phyloP scores from a whole-genome alignment of 164 flowering plant genomes.

The Chimonanthus praecox region DNA sequence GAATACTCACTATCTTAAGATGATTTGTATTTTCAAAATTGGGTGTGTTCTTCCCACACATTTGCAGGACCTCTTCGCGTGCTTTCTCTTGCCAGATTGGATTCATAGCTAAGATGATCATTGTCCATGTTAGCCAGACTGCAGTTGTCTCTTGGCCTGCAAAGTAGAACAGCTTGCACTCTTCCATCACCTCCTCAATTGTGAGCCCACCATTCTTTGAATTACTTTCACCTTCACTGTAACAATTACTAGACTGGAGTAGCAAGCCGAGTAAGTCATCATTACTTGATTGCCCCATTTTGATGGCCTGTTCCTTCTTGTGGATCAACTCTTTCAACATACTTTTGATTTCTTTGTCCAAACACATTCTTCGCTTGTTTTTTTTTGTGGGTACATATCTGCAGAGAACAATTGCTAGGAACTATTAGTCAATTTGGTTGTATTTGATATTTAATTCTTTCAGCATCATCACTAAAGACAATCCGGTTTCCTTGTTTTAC shows the following conservation, averaged over 20 bases:
- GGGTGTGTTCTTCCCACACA: constrained; percentile 12
- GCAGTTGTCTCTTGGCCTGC: constrained; percentile 21
- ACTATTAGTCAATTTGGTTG: neutral
- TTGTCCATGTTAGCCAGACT: constrained; percentile 17
- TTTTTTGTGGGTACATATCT: constrained; percentile 10
- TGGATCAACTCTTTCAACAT: constrained; percentile 2
- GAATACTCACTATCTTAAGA: constrained; percentile 24
- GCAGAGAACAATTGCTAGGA: neutral
- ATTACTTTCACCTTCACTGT: neutral
- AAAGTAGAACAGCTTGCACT: constrained; percentile 30
- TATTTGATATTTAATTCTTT: neutral
- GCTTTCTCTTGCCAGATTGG: constrained; percentile 17
- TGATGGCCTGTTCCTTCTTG: constrained; percentile 7
- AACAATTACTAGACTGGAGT: neutral
- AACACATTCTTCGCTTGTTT: constrained; percentile 5
- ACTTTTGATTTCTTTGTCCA: constrained; percentile 7
- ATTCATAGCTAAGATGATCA: constrained; percentile 14
- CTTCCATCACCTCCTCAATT: constrained; percentile 28
- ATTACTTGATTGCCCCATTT: neutral
- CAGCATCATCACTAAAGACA: neutral
- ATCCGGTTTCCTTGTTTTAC: no score
- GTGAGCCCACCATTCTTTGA: constrained; percentile 11
- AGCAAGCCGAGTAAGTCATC: constrained; percentile 7
- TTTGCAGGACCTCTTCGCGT: constrained; percentile 16
- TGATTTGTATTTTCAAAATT: constrained; percentile 11